Evolutionary conservation across 306 rosid species (phyloP), one percentile per base, ranked within the genome.

Genomic region (Cicer judaicum): DNA sequence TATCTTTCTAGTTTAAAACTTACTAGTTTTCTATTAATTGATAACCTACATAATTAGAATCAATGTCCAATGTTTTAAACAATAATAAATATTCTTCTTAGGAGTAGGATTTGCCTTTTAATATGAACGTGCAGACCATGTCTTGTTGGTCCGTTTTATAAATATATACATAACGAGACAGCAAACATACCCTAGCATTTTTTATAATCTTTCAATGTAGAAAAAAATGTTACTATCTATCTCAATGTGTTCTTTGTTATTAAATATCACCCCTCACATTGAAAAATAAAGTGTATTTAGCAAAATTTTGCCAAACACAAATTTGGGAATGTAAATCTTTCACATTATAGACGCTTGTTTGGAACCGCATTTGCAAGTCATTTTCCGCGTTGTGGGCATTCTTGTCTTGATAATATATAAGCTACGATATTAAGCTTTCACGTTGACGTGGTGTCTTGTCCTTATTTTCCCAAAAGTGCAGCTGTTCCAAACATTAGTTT

Each of bases 91-190:
- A 24, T 19, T 56, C 39, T 21, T 59, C 64, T 6, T 24, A 10
- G 42, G 13, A 12, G 14, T 2, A 11, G 18, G 9, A 1, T 29
- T 60, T 36, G 10, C 16, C 41, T 60, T 60, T 60, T 6, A 29
- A 29, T 50, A 12, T 29, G 70, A 71, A 82, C 41, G 57, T 55
- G 59, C 56, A 60, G n/a, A 74, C 24, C 60, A 50, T 68, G 76
- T 66, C 64, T 49, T 29, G 39, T 56, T 43, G 61, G 53, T 78
- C 19, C 7, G 5, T n/a, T 3, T 44, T 47, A 40, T 29, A 13
- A 60, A 36, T 55, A 18, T 3, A 59, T 36, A 43, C 19, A 70
- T 41, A 49, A 78, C 1, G 10, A 57, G 18, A 77, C 44, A 68
- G 14, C 69, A 57, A 10, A 8, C 38, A 57, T 24, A 13, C 15